phyloP scores from a whole-genome alignment of 495 filamentous ascomycete genomes.

The Aspergillus coremiiformis region DNA sequence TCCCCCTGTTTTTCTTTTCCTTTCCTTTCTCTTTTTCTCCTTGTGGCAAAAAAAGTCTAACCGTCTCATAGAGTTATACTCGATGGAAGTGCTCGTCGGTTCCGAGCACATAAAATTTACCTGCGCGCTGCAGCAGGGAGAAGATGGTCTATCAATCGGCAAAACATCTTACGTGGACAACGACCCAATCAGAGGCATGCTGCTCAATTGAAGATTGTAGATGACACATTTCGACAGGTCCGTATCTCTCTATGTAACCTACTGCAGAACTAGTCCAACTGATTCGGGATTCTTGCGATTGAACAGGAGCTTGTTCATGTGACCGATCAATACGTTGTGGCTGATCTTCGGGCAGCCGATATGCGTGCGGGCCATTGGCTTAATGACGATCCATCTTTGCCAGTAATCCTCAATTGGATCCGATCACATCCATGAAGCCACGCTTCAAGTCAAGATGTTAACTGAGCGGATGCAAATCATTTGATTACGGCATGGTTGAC shows the following conservation, averaged over 20 bases:
- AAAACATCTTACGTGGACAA: constrained; percentile 57
- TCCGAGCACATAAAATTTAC: constrained; percentile 81
- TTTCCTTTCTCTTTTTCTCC: no score
- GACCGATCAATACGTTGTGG: constrained; percentile 59
- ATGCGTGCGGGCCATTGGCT: constrained; percentile 65
- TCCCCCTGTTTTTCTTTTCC: constrained; percentile 19
- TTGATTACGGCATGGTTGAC: constrained; percentile 5
- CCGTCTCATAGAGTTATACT: constrained; percentile 72
- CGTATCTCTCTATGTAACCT: constrained; percentile 16
- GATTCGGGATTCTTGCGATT: constrained; percentile 4
- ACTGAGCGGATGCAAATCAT: not conserved
- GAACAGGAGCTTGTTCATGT: constrained; percentile 58
- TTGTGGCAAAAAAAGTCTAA: no score
- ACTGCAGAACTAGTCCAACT: not conserved
- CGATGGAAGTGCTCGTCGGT: constrained; percentile 70
- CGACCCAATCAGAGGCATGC: constrained; percentile 51
- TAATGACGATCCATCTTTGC: constrained; percentile 57
- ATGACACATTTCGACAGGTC: constrained; percentile 57
- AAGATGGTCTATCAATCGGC: constrained; percentile 71
- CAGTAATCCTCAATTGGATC: constrained; percentile 40
- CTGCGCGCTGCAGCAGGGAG: constrained; percentile 68
- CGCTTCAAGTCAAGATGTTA: not conserved
- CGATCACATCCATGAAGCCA: constrained; percentile 24
- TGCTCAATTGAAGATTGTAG: constrained; percentile 49
- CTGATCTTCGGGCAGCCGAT: constrained; percentile 58